Conservation (phyloP, 768 basidiomycete genomes). For the Lactarius tabidus region DNA sequence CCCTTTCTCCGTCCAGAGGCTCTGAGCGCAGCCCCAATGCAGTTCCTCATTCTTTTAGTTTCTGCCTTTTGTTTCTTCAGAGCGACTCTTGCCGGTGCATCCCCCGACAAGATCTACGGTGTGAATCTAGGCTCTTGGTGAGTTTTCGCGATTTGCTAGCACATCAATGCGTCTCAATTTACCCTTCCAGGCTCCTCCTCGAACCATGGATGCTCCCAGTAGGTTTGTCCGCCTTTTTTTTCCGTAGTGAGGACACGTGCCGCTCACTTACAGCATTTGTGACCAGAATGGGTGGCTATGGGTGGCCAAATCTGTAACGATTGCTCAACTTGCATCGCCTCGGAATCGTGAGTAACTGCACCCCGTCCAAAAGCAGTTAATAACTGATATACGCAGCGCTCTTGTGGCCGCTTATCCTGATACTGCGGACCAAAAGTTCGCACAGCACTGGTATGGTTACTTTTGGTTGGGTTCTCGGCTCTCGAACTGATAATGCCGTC, state of each 20-base stretch:
- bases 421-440: conserved; percentile 51
- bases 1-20: too few species aligned
- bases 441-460: conserved; percentile 53
- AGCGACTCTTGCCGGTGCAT: too few species aligned
- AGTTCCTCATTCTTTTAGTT: conserved; percentile 5
- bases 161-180: conserved; percentile 9
- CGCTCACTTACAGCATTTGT: background rate
- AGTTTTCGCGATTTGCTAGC: background rate
- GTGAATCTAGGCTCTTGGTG: conserved; percentile 70
- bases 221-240: conserved; percentile 35
- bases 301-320: conserved; percentile 59
- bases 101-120: conserved; percentile 55
- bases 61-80: background rate
- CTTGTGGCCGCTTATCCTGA: conserved; percentile 57
- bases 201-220: conserved; percentile 80
- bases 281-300: conserved; percentile 65
- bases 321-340: conserved; percentile 59
- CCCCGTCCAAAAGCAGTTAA: conserved; percentile 40
- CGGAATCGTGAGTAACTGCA: conserved; percentile 62
- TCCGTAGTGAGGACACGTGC: background rate
- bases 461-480: background rate
- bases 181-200: conserved; percentile 54
- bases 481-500: background rate
- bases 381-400: conserved; percentile 37
- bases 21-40: conserved; percentile 10